Base-by-base conservation (phyloP, 192 early-diverging fungal species). In the Chytriomyces confervae region DNA sequence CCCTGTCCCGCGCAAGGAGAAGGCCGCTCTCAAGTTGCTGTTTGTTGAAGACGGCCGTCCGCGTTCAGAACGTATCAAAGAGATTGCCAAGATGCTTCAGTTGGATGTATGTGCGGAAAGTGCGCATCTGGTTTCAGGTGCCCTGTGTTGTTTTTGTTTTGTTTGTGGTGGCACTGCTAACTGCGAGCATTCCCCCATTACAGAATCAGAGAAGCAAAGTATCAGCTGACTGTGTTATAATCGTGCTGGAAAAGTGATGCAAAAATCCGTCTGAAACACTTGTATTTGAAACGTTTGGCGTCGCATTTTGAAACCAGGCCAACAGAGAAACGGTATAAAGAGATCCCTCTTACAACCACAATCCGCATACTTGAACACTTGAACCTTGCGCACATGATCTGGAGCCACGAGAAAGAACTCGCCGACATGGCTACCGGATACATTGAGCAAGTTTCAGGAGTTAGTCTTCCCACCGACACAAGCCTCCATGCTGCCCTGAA, bases 401-500 rank as follows among this genome's bases (percentile, higher is more conserved):
- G 36, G 36, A 36, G 36, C 36, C 36, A 36, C 36, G 36, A 36
- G 44, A 80, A 83, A 69, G 82, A 83, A 61, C 47, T n/a, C n/a
- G 78, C 36, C 36, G 36, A 36, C 36, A 36, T 74, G 46, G 91
- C 90, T 11, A 80, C 86, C 16, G 67, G 86, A 50, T 92, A 84
- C 86, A 89, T 93, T 50, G 91, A 90, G 64, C 60, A 69, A 13
- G 79, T 89, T 0, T 66, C 89, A 53, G 88, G 84, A 5, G 82
- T 84, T 61, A 62, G 73, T 11, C 81, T 93, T 46, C 80, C 87
- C 0, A 45, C 18, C 18, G 76, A 84, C 20, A 81, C 83, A 7
- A 83, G 81, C 36, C 90, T 93, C 73, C 81, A 88, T 20, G 81
- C 83, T 16, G 80, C 83, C 7, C 84, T 94, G 47, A 90, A 92